A percentile compares a stretch with the other conserved stretches of the same genome.
Conservation (phyloP, 208 protist species). For the Leishmania amazonensis region DNA sequence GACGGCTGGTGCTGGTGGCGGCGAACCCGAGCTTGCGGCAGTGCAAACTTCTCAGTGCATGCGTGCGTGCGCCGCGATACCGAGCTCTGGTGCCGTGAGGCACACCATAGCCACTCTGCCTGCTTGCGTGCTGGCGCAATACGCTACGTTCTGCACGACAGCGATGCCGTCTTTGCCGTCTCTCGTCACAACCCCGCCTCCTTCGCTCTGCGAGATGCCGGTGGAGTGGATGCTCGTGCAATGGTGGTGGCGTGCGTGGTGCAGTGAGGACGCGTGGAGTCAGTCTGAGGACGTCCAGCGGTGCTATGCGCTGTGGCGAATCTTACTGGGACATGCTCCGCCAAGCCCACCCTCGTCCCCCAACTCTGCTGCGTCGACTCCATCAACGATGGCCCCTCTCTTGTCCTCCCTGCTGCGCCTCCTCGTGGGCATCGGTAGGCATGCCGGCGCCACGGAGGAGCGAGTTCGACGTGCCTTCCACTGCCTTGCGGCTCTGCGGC, state of each 20-base stretch:
- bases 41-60: neutral
- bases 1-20: neutral
- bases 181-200: neutral
- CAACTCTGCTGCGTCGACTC: neutral
- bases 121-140: constrained; percentile 18
- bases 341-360: neutral
- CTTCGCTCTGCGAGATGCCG: constrained; percentile 3
- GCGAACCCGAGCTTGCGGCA: neutral
- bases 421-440: constrained; percentile 10
- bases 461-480: constrained; percentile 24
- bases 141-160: neutral
- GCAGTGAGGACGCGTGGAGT: neutral
- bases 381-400: constrained; percentile 1
- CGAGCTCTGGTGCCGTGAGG: constrained; percentile 16
- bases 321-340: constrained; percentile 8
- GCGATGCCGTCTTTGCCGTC: neutral
- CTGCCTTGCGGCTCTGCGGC: constrained; percentile 22
- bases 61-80: neutral
- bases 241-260: constrained; percentile 27
- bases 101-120: constrained; percentile 17
- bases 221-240: constrained; percentile 16
- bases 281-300: constrained; percentile 13
- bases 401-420: constrained; percentile 16
- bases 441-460: constrained; percentile 13
- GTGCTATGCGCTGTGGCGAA: constrained; percentile 31